phyloP scores from a whole-genome alignment of 108 stramenopile species.

The Cyclotella distinguenda region DNA sequence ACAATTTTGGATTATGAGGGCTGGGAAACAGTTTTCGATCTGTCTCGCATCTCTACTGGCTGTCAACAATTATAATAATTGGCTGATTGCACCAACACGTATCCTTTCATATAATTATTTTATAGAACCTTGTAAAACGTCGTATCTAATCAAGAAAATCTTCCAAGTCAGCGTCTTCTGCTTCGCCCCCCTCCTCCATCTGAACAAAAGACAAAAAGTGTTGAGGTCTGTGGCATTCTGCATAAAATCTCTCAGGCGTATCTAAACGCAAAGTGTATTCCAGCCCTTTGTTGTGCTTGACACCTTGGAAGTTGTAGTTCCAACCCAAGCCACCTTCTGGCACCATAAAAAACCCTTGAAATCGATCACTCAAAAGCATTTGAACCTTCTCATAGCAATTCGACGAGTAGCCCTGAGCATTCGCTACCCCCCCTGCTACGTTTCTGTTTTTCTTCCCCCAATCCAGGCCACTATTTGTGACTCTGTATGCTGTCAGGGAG shows the following conservation, averaged over 20 bases:
- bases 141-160: constrained; percentile 76
- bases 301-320: constrained; percentile 99
- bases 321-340: constrained; percentile 91
- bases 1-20: too few species aligned
- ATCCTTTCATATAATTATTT: too few species aligned
- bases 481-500: constrained; percentile 95
- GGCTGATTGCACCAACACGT: too few species aligned
- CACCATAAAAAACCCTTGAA: constrained; percentile 98
- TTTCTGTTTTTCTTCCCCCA: constrained; percentile 96
- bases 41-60: too few species aligned
- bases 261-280: constrained; percentile 91
- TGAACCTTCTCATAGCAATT: constrained; percentile 97
- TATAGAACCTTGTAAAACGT: too few species aligned
- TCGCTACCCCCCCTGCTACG: constrained; percentile 82
- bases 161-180: constrained; percentile 90
- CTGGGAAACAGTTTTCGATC: too few species aligned
- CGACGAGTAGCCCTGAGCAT: constrained; percentile 90
- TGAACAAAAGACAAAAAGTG: constrained; percentile 98
- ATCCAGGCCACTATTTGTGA: constrained; percentile 90
- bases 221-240: constrained; percentile 95
- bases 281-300: constrained; percentile 92
- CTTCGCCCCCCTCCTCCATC: constrained; percentile 89
- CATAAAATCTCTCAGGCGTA: constrained; percentile 90
- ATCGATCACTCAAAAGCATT: constrained; percentile 96
- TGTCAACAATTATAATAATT: too few species aligned